Evolutionary conservation across 768 basidiomycete genomes (phyloP).

Genomic region (Suillus subalutaceus): DNA sequence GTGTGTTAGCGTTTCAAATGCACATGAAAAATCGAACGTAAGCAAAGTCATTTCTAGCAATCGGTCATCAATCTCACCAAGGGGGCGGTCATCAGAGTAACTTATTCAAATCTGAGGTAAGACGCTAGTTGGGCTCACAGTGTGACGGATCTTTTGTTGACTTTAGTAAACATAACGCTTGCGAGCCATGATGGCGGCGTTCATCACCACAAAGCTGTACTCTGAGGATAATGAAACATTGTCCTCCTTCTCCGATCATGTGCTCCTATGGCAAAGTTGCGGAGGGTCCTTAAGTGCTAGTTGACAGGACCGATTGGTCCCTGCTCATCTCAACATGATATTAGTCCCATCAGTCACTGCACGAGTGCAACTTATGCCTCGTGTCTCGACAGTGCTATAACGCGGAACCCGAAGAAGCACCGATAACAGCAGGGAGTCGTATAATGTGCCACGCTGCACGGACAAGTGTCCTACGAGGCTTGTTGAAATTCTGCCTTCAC

Average conservation of each 20-base stretch:
- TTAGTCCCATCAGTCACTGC: not conserved
- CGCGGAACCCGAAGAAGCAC: not conserved
- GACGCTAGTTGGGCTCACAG: not conserved
- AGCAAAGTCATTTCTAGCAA: not conserved
- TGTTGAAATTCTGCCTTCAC: not conserved
- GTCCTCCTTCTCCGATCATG: not conserved
- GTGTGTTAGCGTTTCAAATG: not conserved
- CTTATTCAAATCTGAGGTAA: not conserved
- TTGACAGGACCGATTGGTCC: not conserved
- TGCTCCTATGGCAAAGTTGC: not conserved
- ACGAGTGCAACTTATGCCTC: not conserved
- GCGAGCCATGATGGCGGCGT: not conserved
- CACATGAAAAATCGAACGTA: not conserved
- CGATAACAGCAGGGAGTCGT: not conserved
- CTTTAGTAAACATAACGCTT: not conserved
- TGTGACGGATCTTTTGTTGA: not conserved
- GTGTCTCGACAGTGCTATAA: not conserved
- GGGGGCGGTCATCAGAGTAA: not conserved
- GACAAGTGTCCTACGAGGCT: not conserved
- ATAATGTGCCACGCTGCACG: not conserved
- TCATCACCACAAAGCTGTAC: conserved; percentile 4
- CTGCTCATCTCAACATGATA: not conserved
- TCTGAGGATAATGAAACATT: not conserved
- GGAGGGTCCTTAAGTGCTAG: not conserved
- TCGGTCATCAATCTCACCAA: conserved; percentile 1